These are phyloP conservation scores for Leishmania aethiopica DNA, from an alignment of 208 protist genomes.

Conservation along the genomic window DNA sequence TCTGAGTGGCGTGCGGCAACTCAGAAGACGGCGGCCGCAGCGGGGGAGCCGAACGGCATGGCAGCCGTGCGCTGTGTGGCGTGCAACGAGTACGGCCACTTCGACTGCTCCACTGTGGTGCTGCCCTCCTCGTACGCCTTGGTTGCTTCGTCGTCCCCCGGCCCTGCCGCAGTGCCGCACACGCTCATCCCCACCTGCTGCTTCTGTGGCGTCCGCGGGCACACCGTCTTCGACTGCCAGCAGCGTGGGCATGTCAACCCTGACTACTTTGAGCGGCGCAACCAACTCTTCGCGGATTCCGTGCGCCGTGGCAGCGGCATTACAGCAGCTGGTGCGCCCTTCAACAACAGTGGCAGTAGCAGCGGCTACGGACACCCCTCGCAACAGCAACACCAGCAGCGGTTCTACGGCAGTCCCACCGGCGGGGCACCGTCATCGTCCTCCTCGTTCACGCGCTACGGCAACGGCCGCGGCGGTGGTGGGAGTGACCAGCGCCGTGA, in stretches of 20 bases:
- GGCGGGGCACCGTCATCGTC: not conserved
- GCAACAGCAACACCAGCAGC: constrained; percentile 23
- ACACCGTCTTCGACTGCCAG: constrained; percentile 70
- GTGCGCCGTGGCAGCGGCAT: constrained; percentile 1
- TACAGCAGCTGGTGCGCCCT: not conserved
- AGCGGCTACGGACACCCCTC: not conserved
- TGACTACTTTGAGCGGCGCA: constrained; percentile 56
- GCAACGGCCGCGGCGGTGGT: constrained; percentile 5
- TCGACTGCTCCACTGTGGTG: constrained; percentile 55
- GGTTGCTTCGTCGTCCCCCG: constrained; percentile 5
- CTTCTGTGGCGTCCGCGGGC: constrained; percentile 65
- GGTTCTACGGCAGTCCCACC: not conserved
- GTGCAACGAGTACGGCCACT: constrained; percentile 60
- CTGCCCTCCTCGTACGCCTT: not conserved
- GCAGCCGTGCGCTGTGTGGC: constrained; percentile 58
- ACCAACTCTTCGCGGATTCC: constrained; percentile 17
- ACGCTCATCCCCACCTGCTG: constrained; percentile 42
- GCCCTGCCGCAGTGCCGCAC: constrained; percentile 15
- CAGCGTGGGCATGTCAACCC: constrained; percentile 40
- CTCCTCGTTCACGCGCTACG: constrained; percentile 4
- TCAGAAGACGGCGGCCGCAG: constrained; percentile 10
- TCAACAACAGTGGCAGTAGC: constrained; percentile 13
- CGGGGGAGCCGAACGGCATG: constrained; percentile 40
- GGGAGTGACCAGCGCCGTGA: constrained; percentile 24
- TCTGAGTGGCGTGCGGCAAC: constrained; percentile 18